Base-by-base conservation (phyloP, 208 protist species). In the Phytomonas sp. region DNA sequence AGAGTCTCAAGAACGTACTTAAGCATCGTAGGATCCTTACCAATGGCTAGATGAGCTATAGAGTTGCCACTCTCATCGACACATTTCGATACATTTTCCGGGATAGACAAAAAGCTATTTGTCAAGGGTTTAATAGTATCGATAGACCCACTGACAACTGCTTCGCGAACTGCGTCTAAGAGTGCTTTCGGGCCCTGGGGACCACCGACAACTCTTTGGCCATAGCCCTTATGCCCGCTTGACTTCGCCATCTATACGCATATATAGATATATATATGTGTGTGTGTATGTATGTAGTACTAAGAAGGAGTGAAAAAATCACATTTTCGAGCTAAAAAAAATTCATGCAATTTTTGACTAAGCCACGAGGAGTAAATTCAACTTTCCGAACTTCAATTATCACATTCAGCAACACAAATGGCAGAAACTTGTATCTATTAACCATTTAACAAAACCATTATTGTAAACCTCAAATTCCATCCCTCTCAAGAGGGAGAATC, bases 61-160 rank as follows among this genome's bases (percentile, higher is more conserved):
- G 92, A 92, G 77, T 97, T 95, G 65, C 88, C 88, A 68, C 80
- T 89, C 56, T 88, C 86, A 70, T 96, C 92, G 28, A 92, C 70
- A 69, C 92, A 96, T 65, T 96, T 96, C 15, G 71, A 37, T 3
- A 94, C 78, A 71, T 96, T 96, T 74, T 93, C 87, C 30, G 74
- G 72, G 56, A 95, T 72, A 40, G 76, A 69, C 20, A 95, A 71
- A 73, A 96, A 96, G 23, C 92, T 87, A n/a, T 78, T 79, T 4
- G 75, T 72, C 29, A 94, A 78, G 26, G 83, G 82, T 53, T 66
- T 71, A 11, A 96, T 76, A 8, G 79, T 82, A 64, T 95, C 86
- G 30, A 96, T 26, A 76, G 92, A 82, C 60, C 89, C 81, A 33
- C 76, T 66, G 23, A 79, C 63, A 9, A 93, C 85, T 11, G 89